A percentile compares a stretch with the other conserved stretches of the same genome.
These are phyloP conservation scores for Teunomyces atbi DNA, from an alignment of 805 yeast genomes.

Conservation along the genomic window DNA sequence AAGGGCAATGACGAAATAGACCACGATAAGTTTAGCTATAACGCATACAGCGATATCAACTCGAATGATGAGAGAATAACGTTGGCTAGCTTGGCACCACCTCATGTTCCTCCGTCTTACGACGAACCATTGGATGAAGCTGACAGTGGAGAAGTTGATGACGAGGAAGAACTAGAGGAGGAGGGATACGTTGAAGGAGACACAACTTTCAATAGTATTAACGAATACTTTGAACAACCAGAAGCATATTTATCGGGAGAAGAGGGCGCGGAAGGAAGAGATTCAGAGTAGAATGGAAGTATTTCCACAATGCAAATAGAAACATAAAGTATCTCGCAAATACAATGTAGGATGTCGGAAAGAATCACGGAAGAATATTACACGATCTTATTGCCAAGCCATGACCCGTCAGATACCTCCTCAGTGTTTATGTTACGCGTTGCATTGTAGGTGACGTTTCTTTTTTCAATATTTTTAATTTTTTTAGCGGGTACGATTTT, in stretches of 20 bases:
- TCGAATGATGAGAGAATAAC: conserved; percentile 43
- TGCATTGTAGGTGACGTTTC: neutral
- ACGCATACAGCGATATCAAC: conserved; percentile 39
- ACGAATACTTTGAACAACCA: neutral
- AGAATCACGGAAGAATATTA: neutral
- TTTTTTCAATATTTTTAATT: neutral
- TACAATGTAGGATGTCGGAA: neutral
- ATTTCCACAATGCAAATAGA: neutral
- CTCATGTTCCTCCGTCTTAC: conserved; percentile 41
- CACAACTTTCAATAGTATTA: conserved; percentile 8
- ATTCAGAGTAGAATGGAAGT: neutral
- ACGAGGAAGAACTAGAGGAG: neutral
- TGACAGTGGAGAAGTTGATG: neutral
- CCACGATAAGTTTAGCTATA: conserved; percentile 34
- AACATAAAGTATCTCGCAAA: neutral
- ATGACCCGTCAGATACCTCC: neutral
- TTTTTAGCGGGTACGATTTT: neutral
- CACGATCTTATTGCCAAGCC: neutral
- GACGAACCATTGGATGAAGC: conserved; percentile 5
- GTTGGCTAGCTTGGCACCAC: conserved; percentile 34
- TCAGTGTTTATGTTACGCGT: neutral
- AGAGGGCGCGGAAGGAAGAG: neutral
- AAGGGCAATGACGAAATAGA: conserved; percentile 10
- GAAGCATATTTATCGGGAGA: neutral
- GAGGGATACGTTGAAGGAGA: conserved; percentile 13